These are phyloP conservation scores for Pouteria campechiana DNA, from an alignment of 179 eudicot species.

Conservation along the genomic window DNA sequence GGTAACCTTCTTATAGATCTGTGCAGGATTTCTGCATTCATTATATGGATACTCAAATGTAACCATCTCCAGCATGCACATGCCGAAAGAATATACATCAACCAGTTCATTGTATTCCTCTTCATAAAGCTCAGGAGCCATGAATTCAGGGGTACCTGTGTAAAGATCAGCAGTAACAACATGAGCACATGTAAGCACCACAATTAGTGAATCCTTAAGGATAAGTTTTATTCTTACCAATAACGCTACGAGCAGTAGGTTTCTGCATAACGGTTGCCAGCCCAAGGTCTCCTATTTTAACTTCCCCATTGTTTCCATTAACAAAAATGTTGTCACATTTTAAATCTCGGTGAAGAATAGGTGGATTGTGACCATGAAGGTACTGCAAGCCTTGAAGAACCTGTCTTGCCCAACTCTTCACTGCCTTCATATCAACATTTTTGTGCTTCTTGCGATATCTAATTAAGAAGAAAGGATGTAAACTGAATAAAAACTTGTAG, in stretches of 20 bases:
- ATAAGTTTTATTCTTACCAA: slow-evolving; percentile 30
- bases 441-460: slow-evolving; percentile 73
- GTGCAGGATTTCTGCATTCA: slow-evolving; percentile 83
- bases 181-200: background rate
- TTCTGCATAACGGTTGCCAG: slow-evolving; percentile 75
- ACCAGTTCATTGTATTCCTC: slow-evolving; percentile 84
- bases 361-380: slow-evolving; percentile 74
- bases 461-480: slow-evolving; percentile 2
- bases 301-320: slow-evolving; percentile 78
- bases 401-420: slow-evolving; percentile 89
- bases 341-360: slow-evolving; percentile 69
- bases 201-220: background rate
- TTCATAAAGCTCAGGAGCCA: slow-evolving; percentile 94
- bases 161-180: background rate
- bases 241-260: slow-evolving; percentile 70
- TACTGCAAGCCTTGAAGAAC: slow-evolving; percentile 64
- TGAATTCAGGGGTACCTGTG: slow-evolving; percentile 78
- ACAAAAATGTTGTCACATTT: slow-evolving; percentile 90
- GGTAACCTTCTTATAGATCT: slow-evolving; percentile 73
- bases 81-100: slow-evolving; percentile 83
- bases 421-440: slow-evolving; percentile 77
- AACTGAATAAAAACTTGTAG: background rate
- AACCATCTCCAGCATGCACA: slow-evolving; percentile 90
- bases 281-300: slow-evolving; percentile 86
- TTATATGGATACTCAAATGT: slow-evolving; percentile 77